Percentiles rank a stretch among this genome's conserved stretches.
Evolutionary conservation across 1,284 basidiomycete species (phyloP).

Genomic region (Leccinum huronense): DNA sequence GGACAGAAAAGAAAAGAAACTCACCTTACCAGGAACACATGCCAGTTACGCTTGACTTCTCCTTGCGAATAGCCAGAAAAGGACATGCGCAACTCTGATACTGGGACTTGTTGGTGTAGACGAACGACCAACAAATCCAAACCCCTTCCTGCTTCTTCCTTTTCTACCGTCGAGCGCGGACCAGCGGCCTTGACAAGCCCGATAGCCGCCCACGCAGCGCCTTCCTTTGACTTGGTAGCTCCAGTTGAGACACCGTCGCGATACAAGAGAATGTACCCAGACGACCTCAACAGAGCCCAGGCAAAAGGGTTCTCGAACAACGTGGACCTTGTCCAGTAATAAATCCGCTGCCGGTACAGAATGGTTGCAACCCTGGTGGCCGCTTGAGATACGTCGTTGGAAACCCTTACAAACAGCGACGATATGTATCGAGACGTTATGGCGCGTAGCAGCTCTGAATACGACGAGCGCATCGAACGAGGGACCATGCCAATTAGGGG

Average conservation of each 20-base stretch:
- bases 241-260: conserved; percentile 48
- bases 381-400: not conserved
- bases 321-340: conserved; percentile 72
- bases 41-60: conserved; percentile 35
- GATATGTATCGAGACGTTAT: conserved; percentile 71
- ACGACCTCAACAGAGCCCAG: conserved; percentile 57
- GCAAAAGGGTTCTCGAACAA: conserved; percentile 64
- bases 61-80: not conserved
- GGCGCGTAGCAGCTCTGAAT: conserved; percentile 56
- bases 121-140: conserved; percentile 50
- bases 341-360: conserved; percentile 59
- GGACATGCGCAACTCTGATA: conserved; percentile 57
- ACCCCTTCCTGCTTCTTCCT: conserved; percentile 16
- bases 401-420: conserved; percentile 42
- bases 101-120: conserved; percentile 71
- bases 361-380: conserved; percentile 47
- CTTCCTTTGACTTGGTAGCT: conserved; percentile 66
- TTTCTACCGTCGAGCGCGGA: conserved; percentile 1
- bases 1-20: not conserved
- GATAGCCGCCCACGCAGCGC: conserved; percentile 75
- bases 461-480: not conserved
- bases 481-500: not conserved
- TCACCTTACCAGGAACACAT: conserved; percentile 8
- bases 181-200: conserved; percentile 59
- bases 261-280: conserved; percentile 71